phyloP scores from a whole-genome alignment of 1,284 basidiomycete genomes.

The Singerocomus inundabilis region DNA sequence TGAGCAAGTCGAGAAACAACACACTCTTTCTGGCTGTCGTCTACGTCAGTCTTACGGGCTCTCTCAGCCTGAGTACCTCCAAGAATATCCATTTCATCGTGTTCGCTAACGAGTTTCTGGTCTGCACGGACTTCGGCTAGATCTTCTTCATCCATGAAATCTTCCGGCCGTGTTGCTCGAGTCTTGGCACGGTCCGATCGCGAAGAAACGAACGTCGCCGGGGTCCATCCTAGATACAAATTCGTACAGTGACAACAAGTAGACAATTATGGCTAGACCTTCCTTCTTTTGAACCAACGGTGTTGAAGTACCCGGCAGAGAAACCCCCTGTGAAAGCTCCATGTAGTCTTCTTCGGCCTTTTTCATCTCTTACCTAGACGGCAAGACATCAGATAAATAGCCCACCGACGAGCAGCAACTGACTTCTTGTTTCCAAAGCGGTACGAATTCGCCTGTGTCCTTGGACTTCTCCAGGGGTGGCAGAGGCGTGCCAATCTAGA shows the following conservation, averaged over 20 bases:
- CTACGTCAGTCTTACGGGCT: conserved; percentile 30
- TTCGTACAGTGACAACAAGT: neutral
- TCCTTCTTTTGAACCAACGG: conserved; percentile 95
- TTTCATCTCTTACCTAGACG: conserved; percentile 84
- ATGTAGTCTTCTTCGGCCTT: conserved; percentile 89
- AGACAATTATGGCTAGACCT: conserved; percentile 16
- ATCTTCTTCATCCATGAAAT: conserved; percentile 99
- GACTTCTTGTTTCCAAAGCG: conserved; percentile 97
- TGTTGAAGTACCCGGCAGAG: conserved; percentile 97
- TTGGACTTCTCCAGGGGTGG: conserved; percentile 86
- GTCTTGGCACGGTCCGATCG: conserved; percentile 70
- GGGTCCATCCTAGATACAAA: conserved; percentile 79
- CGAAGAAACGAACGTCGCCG: conserved; percentile 88
- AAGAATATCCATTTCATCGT: conserved; percentile 69
- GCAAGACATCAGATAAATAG: conserved; percentile 21
- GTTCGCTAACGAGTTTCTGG: conserved; percentile 72
- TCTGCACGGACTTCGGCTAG: conserved; percentile 76
- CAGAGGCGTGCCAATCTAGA: conserved; percentile 86
- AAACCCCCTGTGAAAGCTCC: conserved; percentile 99
- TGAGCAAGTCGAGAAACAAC: conserved; percentile 26
- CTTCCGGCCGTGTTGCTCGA: conserved; percentile 67
- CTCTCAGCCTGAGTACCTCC: conserved; percentile 56
- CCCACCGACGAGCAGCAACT: conserved; percentile 21
- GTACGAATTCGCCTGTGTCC: conserved; percentile 92
- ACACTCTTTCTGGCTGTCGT: conserved; percentile 58